Conservation (phyloP, 1,284 basidiomycete species). For the Trichosporon sp. region DNA sequence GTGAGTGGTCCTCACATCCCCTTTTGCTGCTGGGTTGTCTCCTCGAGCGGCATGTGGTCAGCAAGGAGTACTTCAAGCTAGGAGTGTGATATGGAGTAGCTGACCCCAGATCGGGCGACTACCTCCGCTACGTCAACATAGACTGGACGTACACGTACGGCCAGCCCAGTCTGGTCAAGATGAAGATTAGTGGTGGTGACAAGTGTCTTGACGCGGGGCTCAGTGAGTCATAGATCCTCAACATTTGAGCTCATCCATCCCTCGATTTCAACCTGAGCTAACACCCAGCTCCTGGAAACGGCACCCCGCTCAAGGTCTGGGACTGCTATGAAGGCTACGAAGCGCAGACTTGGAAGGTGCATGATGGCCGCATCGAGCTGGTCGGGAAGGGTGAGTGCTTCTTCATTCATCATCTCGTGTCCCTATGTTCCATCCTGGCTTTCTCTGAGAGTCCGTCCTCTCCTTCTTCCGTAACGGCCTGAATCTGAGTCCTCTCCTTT, state of each 20-base stretch:
- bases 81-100: background rate
- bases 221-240: background rate
- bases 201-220: conserved; percentile 1
- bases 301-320: conserved; percentile 26
- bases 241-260: no score
- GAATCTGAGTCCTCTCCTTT: no score
- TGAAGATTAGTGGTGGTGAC: background rate
- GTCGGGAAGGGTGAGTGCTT: background rate
- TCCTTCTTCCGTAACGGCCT: no score
- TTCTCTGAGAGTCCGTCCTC: no score
- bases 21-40: background rate
- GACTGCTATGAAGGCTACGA: conserved; percentile 1
- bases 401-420: no score
- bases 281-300: conserved; percentile 11
- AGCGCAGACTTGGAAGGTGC: background rate
- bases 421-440: no score
- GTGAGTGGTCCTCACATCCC: background rate
- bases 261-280: background rate
- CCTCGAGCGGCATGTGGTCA: no score
- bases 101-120: background rate
- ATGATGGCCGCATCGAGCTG: conserved; percentile 2
- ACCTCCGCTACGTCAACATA: conserved; percentile 4
- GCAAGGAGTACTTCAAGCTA: background rate
- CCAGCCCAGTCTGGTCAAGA: background rate
- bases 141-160: background rate